Percentiles rank a stretch among this genome's conserved stretches.
Evolutionary conservation across 2,329 filamentous ascomycete genomes (phyloP).

Genomic region (Chaetomiaceae sp.): DNA sequence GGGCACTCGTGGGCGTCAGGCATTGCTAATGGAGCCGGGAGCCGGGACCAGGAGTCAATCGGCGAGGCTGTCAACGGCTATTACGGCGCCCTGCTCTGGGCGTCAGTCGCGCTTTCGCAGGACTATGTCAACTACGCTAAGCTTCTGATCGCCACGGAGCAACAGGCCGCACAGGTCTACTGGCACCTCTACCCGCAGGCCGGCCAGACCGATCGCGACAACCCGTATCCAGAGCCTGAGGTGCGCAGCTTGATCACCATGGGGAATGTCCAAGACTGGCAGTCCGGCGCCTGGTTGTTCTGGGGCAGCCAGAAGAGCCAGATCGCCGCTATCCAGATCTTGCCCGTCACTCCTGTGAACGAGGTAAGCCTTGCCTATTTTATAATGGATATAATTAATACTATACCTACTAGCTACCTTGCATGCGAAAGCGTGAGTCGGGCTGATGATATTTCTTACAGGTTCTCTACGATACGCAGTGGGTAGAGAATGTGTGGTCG

Average conservation of each 20-base stretch:
- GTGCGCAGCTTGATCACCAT: background rate
- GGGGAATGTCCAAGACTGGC: background rate
- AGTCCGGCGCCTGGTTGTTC: background rate
- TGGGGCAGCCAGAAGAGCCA: background rate
- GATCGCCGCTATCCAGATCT: slow-evolving; percentile 2
- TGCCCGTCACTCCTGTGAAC: background rate
- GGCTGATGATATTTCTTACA: too few species aligned
- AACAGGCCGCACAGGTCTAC: background rate
- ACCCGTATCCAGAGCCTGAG: background rate
- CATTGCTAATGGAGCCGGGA: background rate
- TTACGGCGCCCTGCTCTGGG: slow-evolving; percentile 1
- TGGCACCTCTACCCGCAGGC: slow-evolving; percentile 1
- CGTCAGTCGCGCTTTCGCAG: background rate
- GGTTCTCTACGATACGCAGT: background rate
- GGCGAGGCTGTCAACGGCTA: background rate
- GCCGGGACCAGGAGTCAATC: background rate
- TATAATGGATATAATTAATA: too few species aligned
- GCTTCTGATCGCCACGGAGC: background rate
- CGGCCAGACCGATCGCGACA: background rate
- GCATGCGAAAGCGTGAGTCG: too few species aligned
- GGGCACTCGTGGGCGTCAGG: background rate
- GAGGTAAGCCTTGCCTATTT: too few species aligned
- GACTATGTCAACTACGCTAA: background rate
- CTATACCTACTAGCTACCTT: too few species aligned
- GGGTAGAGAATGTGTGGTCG: background rate